Evolutionary conservation across 768 basidiomycete genomes (phyloP).

Genomic region (Boletus vermiculosoides): DNA sequence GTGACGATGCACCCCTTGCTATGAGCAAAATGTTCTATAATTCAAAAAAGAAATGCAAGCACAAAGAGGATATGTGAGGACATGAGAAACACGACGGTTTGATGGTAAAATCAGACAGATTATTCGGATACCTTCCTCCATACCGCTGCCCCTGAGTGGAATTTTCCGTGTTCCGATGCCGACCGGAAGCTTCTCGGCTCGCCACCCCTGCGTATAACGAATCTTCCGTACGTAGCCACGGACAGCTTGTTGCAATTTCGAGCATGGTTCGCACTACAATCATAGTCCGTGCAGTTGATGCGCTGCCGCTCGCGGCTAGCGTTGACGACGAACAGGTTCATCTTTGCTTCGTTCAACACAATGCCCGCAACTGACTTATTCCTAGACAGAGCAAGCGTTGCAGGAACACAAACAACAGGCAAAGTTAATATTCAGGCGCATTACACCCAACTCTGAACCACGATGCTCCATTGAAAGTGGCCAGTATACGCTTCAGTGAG

Average conservation of each 20-base stretch:
- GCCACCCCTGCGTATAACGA: too few relatives aligned
- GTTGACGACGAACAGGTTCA: conserved; percentile 95
- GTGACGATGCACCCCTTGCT: too few relatives aligned
- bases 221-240: neutral
- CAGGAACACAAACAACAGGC: conserved; percentile 99
- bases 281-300: conserved; percentile 81
- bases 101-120: too few relatives aligned
- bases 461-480: conserved; percentile 97
- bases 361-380: conserved; percentile 1
- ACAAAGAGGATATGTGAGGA: too few relatives aligned
- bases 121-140: too few relatives aligned
- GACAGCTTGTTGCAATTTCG: neutral
- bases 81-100: too few relatives aligned
- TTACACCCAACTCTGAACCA: conserved; percentile 92
- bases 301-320: conserved; percentile 88
- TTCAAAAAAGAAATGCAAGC: too few relatives aligned
- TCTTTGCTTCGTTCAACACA: neutral
- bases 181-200: too few relatives aligned
- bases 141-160: too few relatives aligned
- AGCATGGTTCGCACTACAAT: conserved; percentile 85
- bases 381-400: conserved; percentile 86
- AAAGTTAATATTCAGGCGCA: conserved; percentile 92
- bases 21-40: too few relatives aligned
- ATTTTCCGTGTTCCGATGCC: too few relatives aligned
- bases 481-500: conserved; percentile 93